Conservation (phyloP, 2,329 filamentous ascomycete genomes). For the Cladosporium cucumerinum region DNA sequence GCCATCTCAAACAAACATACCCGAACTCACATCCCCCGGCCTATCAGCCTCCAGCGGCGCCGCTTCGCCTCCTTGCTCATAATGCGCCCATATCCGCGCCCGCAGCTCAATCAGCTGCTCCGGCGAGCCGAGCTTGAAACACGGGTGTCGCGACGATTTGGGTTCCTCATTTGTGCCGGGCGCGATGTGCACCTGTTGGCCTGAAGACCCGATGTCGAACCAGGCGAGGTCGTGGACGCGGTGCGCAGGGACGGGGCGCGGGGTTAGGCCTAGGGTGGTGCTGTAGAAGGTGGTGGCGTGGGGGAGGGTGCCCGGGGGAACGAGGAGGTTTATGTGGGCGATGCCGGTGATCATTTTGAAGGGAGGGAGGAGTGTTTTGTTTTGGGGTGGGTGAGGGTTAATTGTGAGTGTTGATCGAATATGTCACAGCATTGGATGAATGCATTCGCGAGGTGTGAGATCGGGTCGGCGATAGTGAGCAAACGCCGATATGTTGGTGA, state of each 20-base stretch:
- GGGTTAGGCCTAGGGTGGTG: conserved; percentile 53
- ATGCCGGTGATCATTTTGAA: conserved; percentile 51
- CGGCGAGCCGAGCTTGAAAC: conserved; percentile 51
- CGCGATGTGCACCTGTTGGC: conserved; percentile 58
- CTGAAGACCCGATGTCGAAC: conserved; percentile 56
- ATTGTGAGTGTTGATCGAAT: neutral
- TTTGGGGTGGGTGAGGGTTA: neutral
- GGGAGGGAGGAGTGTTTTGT: neutral
- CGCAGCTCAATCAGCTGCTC: conserved; percentile 51
- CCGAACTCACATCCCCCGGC: conserved; percentile 47
- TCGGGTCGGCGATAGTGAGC: conserved; percentile 2
- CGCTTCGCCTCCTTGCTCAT: conserved; percentile 45
- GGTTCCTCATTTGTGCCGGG: conserved; percentile 42
- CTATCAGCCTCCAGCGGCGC: conserved; percentile 55
- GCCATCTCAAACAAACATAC: conserved; percentile 30
- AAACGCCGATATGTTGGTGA: neutral
- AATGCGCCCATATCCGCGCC: conserved; percentile 52
- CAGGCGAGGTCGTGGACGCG: conserved; percentile 54
- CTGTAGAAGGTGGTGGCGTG: conserved; percentile 55
- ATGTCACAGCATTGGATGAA: neutral
- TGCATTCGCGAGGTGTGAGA: neutral
- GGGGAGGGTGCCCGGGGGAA: conserved; percentile 52
- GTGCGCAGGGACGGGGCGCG: conserved; percentile 51
- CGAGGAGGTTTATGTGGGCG: conserved; percentile 58
- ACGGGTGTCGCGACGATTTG: conserved; percentile 53